Evolutionary conservation across 768 basidiomycete genomes (phyloP).

Genomic region (Suillus ampliporus): DNA sequence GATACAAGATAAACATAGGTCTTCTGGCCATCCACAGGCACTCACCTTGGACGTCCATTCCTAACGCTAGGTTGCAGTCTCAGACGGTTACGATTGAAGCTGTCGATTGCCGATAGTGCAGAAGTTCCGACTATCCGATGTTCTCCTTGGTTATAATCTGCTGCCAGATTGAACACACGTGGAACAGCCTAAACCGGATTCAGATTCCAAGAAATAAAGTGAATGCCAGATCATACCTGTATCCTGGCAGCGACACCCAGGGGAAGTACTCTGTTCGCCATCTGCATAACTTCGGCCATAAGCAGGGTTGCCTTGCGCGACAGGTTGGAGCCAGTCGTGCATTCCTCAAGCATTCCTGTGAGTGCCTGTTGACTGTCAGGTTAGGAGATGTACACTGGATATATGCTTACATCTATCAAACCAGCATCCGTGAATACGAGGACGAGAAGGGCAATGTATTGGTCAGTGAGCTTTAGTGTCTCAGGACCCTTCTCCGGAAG

Average conservation of each 20-base stretch:
- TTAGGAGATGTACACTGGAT: background rate
- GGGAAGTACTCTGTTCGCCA: constrained; percentile 88
- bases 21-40: constrained; percentile 1
- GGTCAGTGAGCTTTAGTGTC: constrained; percentile 85
- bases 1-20: background rate
- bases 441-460: constrained; percentile 87
- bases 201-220: constrained; percentile 5
- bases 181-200: constrained; percentile 70
- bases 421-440: constrained; percentile 88
- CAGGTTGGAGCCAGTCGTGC: constrained; percentile 70
- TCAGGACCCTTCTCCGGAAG: constrained; percentile 53
- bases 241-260: constrained; percentile 80
- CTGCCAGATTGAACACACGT: constrained; percentile 82
- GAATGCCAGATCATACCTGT: constrained; percentile 58
- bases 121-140: constrained; percentile 84
- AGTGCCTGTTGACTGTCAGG: constrained; percentile 62
- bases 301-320: constrained; percentile 90
- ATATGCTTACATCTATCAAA: constrained; percentile 73
- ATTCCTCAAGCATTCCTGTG: constrained; percentile 83
- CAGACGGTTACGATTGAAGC: constrained; percentile 87
- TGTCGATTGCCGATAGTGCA: constrained; percentile 87
- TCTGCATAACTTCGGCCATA: constrained; percentile 88
- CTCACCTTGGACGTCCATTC: constrained; percentile 68
- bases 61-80: constrained; percentile 68
- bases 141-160: constrained; percentile 76